phyloP scores from a whole-genome alignment of 2,329 filamentous ascomycete genomes.

The Mycosphaerelloides madeirae region DNA sequence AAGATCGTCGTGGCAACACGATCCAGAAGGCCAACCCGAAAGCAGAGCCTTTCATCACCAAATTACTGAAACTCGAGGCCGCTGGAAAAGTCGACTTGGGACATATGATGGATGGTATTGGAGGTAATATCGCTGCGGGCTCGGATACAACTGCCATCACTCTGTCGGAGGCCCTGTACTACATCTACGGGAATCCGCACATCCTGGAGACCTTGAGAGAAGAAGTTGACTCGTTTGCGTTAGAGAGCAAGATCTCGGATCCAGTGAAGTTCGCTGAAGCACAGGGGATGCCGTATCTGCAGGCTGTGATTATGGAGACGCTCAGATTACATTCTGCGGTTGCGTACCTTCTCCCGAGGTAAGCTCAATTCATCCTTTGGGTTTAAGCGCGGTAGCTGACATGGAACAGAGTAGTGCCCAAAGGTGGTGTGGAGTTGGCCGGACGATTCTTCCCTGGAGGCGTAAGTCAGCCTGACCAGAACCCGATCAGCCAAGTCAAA shows the following conservation, averaged over 20 bases:
- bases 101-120: constrained; percentile 31
- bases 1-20: constrained; percentile 31
- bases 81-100: constrained; percentile 30
- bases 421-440: constrained; percentile 35
- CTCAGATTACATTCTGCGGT: constrained; percentile 19
- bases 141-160: constrained; percentile 30
- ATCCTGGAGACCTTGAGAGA: constrained; percentile 29
- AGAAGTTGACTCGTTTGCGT: constrained; percentile 30
- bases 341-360: constrained; percentile 37
- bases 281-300: constrained; percentile 18
- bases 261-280: constrained; percentile 31
- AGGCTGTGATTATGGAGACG: constrained; percentile 10
- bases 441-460: constrained; percentile 32
- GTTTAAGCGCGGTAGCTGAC: no score
- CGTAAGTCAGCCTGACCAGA: constrained; percentile 1
- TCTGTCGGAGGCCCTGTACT: constrained; percentile 32
- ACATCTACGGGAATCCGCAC: constrained; percentile 33
- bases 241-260: constrained; percentile 25
- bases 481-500: not conserved
- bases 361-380: no score
- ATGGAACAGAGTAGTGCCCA: constrained; percentile 35
- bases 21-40: constrained; percentile 28
- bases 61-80: constrained; percentile 33
- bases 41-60: constrained; percentile 30
- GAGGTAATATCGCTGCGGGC: constrained; percentile 37